Evolutionary conservation across 2,329 filamentous ascomycete genomes (phyloP).

Genomic region (Botrytis medusae): DNA sequence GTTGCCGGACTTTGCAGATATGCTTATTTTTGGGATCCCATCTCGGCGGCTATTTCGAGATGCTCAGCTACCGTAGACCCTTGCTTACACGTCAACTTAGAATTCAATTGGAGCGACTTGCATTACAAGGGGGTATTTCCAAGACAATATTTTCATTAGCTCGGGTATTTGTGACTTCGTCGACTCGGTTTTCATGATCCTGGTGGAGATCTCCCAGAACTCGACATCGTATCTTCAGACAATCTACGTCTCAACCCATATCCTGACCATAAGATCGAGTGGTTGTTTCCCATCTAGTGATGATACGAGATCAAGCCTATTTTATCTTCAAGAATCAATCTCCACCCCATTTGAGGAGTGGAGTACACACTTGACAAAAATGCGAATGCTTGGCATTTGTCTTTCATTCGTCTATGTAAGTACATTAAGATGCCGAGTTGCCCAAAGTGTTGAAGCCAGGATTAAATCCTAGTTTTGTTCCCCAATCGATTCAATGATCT

Average conservation of each 20-base stretch:
- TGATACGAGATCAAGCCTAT: background rate
- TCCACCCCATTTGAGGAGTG: background rate
- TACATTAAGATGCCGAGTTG: background rate
- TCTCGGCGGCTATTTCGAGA: background rate
- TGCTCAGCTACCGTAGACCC: background rate
- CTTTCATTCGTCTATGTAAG: background rate
- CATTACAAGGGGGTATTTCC: background rate
- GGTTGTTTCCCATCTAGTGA: background rate
- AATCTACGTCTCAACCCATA: background rate
- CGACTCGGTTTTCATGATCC: background rate
- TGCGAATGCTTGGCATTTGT: background rate
- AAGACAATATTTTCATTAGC: background rate
- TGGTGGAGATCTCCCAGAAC: background rate
- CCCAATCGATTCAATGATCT: background rate
- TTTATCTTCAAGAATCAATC: background rate
- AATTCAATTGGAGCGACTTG: background rate
- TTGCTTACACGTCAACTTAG: background rate
- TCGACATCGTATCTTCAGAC: background rate
- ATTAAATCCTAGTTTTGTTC: background rate
- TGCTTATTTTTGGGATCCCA: background rate
- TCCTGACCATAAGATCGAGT: background rate
- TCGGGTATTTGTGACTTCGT: background rate
- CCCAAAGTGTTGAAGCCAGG: background rate
- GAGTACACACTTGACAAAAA: background rate
- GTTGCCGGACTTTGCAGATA: background rate